Conservation (phyloP, 2,329 filamentous ascomycete genomes). For the Epichloe gansuensis region DNA sequence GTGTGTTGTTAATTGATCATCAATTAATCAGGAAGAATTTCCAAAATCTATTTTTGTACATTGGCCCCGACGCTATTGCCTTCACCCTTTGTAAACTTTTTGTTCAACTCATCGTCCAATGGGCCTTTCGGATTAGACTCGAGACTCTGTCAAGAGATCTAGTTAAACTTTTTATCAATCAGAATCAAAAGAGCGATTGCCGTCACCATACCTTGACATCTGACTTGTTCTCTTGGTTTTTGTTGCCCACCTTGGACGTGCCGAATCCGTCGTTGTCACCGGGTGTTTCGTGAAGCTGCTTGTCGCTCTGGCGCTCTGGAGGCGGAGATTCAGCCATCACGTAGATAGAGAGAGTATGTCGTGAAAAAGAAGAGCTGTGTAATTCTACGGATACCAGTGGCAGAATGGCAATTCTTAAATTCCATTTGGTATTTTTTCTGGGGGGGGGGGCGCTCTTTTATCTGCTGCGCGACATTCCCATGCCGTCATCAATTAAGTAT, state of each 20-base stretch:
- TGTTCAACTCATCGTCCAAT: constrained; percentile 46
- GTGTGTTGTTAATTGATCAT: too few species aligned
- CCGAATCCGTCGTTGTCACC: constrained; percentile 45
- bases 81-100: constrained; percentile 44
- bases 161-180: background rate
- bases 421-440: too few species aligned
- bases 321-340: constrained; percentile 69
- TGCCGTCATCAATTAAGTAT: too few species aligned
- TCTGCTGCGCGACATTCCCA: too few species aligned
- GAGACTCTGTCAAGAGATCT: constrained; percentile 28
- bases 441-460: too few species aligned
- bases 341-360: constrained; percentile 16
- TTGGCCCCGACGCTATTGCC: constrained; percentile 6
- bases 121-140: constrained; percentile 53
- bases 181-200: background rate
- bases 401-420: too few species aligned
- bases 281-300: constrained; percentile 47
- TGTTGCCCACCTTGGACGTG: constrained; percentile 40
- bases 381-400: too few species aligned
- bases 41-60: constrained; percentile 3
- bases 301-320: constrained; percentile 52
- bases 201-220: constrained; percentile 34
- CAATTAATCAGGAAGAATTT: too few species aligned
- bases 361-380: accelerated
- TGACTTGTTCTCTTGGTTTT: constrained; percentile 37